Evolutionary conservation across 768 basidiomycete genomes (phyloP).

Genomic region (Sutorius australiensis): DNA sequence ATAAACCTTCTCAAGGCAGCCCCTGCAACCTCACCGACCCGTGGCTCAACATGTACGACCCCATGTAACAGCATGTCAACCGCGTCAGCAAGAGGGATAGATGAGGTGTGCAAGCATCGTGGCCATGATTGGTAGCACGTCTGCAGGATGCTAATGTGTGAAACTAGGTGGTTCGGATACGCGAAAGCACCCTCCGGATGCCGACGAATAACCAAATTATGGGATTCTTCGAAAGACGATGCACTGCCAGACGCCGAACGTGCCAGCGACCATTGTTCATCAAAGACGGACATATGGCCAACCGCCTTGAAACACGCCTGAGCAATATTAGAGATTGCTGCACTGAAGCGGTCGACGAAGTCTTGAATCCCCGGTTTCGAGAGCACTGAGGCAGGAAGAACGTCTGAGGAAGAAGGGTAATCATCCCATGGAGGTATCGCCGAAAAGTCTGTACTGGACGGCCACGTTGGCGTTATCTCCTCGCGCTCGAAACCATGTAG

Average conservation of each 20-base stretch:
- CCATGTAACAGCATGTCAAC: slow-evolving; percentile 79
- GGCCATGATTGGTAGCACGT: slow-evolving; percentile 84
- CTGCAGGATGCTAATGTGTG: slow-evolving; percentile 69
- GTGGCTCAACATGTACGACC: slow-evolving; percentile 81
- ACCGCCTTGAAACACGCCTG: slow-evolving; percentile 58
- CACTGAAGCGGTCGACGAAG: slow-evolving; percentile 63
- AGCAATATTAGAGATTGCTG: slow-evolving; percentile 55
- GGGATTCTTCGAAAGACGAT: slow-evolving; percentile 63
- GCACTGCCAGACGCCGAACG: slow-evolving; percentile 37
- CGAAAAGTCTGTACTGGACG: slow-evolving; percentile 66
- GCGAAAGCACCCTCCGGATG: slow-evolving; percentile 63
- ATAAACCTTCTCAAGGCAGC: slow-evolving; percentile 71
- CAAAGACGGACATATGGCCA: slow-evolving; percentile 77
- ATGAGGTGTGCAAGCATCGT: slow-evolving; percentile 61
- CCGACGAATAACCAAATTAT: slow-evolving; percentile 61
- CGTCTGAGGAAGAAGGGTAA: slow-evolving; percentile 67
- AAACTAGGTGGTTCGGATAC: slow-evolving; percentile 56
- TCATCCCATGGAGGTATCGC: slow-evolving; percentile 51
- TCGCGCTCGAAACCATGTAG: slow-evolving; percentile 72
- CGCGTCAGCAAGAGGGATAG: slow-evolving; percentile 51
- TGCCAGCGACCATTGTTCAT: slow-evolving; percentile 74
- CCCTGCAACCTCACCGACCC: slow-evolving; percentile 63
- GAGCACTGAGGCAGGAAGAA: slow-evolving; percentile 51
- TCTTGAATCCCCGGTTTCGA: slow-evolving; percentile 67
- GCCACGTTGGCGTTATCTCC: slow-evolving; percentile 69